Evolutionary conservation across 2,329 filamentous ascomycete species (phyloP), one percentile per base, ranked within the genome.

Genomic region (Xylariaceae sp.): DNA sequence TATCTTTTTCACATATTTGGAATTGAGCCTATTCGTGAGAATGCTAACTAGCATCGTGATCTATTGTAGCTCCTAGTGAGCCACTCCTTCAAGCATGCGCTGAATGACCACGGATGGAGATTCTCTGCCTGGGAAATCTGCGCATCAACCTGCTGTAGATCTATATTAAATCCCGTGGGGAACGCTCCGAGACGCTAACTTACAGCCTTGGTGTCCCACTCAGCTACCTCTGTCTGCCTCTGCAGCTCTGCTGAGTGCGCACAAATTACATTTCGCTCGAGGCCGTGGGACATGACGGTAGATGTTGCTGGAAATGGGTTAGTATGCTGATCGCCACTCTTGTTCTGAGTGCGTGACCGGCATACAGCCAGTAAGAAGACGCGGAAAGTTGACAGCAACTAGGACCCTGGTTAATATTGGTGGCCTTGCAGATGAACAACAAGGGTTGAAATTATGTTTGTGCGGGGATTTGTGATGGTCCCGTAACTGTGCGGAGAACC

Each of bases 341-440:
- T 41, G 42, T 48, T 45, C 42, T 39, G 56, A 51, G 59, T 60
- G 57, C 60, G 61, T 65, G 62, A 63, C 62, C 53, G 14, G 54
- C 45, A n/a, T 36, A 44, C 48, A 56, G 45, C 61, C 62, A 63
- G 56, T 61, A 31, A 63, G 44, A 55, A 57, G 45, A 55, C 53
- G n/a, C 38, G 31, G 45, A 53, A 19, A 45, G 34, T 36, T 50
- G 45, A 51, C 56, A 50, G 45, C 45, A 58, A 53, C 59, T 45
- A 51, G 51, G 49, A 39, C 45, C 55, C 61, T 56, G 60, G 60
- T 45, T 40, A 56, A 50, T 60, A 59, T 59, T 51, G 18, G 53
- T 47, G 41, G 47, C 45, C 53, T 56, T 56, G 54, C 54, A 56
- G 50, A 39, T 51, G 33, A 12, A 28, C 34, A n/a, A 45, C 48